Evolutionary conservation across 805 yeast genomes (phyloP), one percentile per base, ranked within the genome.

Genomic region (Barnettozyma vustinii): DNA sequence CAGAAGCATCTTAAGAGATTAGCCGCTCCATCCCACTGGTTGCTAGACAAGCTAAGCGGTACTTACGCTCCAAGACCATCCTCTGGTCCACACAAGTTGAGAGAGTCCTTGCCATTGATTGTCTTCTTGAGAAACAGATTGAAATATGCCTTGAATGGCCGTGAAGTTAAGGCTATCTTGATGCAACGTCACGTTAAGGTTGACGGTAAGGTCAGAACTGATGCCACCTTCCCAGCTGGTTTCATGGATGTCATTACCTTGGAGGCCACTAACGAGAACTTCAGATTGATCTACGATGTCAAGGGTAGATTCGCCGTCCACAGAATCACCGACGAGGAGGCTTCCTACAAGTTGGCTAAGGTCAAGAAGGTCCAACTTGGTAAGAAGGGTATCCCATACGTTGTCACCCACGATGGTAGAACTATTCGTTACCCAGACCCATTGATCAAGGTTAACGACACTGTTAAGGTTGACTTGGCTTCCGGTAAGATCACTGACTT

Each of bases 21-120:
- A 79, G 97, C 98, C 76, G 99, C 99, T 75, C 99, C 99, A 83
- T 86, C 91, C 81, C 99, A 94, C 86, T 94, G 99, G 99, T 87
- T 94, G 95, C 87, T 94, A 81, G 99, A 95, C 95, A 94, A 94
- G 81, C 83, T 94, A 80, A 87, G 97, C 72, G 99, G 99, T 75
- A 81, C 88, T 71, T 94, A 94, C 76, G 99, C 99, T 60, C 99
- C 99, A 81, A 90, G 98, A 81, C 96, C 98, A 72, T 90, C 97
- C 60, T 85, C 96, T 67, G 99, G 99, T 82, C 99, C 99, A 74
- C 99, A 92, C 83, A 94, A 92, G 80, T 83, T 91, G 73, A 85
- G 97, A 77, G 98, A 91, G 81, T 91, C 96, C 58, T 85, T 91
- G 71, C 98, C 98, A 72, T 84, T 91, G 77, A 83, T 92, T 71